Percentiles rank a stretch among this genome's conserved stretches.
Evolutionary conservation across 768 basidiomycete species (phyloP).

Genomic region (Leccinum disarticulatum): DNA sequence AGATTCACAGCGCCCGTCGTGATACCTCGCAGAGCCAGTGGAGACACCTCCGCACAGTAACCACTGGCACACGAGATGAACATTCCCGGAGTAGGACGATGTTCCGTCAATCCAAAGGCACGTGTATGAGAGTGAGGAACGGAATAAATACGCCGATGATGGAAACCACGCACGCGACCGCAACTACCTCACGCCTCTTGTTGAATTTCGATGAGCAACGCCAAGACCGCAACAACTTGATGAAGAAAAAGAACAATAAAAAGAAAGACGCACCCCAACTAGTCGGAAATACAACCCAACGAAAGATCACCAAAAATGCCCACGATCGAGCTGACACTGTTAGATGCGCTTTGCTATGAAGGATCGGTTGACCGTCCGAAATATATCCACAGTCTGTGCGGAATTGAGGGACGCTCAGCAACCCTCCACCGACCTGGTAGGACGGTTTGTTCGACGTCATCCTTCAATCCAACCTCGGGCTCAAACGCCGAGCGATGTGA

Average conservation of each 20-base stretch:
- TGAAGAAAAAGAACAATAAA: not conserved
- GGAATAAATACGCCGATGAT: conserved; percentile 25
- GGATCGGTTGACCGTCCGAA: conserved; percentile 1
- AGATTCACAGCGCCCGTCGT: too few species aligned
- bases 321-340: conserved; percentile 24
- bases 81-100: conserved; percentile 7
- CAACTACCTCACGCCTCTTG: conserved; percentile 27
- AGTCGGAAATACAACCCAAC: conserved; percentile 24
- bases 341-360: conserved; percentile 31
- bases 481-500: not conserved
- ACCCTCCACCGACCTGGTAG: conserved; percentile 19
- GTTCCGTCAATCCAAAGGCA: not conserved
- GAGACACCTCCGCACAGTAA: too few species aligned
- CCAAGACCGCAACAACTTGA: not conserved
- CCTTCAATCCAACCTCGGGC: not conserved
- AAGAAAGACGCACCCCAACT: conserved; percentile 14
- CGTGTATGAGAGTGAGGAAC: conserved; percentile 22
- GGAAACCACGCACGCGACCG: conserved; percentile 21
- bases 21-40: too few species aligned
- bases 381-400: conserved; percentile 28
- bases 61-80: too few species aligned
- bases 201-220: not conserved
- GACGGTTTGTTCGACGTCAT: not conserved
- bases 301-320: conserved; percentile 28
- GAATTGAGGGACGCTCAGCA: conserved; percentile 24